Evolutionary conservation across 1,284 basidiomycete species (phyloP).

Genomic region (Schizophyllum amplum): DNA sequence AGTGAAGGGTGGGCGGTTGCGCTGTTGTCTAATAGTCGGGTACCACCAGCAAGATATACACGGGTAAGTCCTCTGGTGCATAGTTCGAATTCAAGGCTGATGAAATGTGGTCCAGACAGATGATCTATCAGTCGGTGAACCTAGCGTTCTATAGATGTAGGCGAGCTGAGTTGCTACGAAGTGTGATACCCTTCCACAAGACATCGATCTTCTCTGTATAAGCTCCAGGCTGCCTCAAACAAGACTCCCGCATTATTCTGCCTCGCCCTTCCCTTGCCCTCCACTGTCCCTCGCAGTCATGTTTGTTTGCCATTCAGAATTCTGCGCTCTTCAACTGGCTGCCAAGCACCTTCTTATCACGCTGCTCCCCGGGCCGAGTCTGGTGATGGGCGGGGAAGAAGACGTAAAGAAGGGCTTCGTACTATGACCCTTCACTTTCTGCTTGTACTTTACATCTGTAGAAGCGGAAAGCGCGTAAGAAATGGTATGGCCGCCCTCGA

Average conservation of each 20-base stretch:
- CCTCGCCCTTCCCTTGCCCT: too few species aligned
- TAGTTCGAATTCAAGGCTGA: too few species aligned
- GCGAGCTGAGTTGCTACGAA: too few species aligned
- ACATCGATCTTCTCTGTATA: too few species aligned
- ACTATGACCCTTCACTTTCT: not conserved
- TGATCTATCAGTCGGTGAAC: too few species aligned
- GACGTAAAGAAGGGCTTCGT: not conserved
- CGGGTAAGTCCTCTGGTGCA: too few species aligned
- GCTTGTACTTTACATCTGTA: not conserved
- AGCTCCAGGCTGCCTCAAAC: too few species aligned
- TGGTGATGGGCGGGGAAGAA: not conserved
- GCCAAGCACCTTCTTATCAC: not conserved
- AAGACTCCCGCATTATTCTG: too few species aligned
- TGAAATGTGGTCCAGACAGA: too few species aligned
- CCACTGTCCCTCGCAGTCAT: not conserved
- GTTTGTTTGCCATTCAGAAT: not conserved
- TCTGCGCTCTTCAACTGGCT: not conserved
- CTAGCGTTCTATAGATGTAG: too few species aligned
- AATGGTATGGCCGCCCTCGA: not conserved
- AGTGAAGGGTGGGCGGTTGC: constrained; percentile 36
- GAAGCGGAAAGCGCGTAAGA: not conserved
- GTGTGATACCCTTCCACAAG: too few species aligned
- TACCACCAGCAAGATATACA: too few species aligned
- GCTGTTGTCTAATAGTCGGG: not conserved
- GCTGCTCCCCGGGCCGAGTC: not conserved